phyloP scores from a whole-genome alignment of 176 grass and related monocot genomes.

The Oryza meridionalis region DNA sequence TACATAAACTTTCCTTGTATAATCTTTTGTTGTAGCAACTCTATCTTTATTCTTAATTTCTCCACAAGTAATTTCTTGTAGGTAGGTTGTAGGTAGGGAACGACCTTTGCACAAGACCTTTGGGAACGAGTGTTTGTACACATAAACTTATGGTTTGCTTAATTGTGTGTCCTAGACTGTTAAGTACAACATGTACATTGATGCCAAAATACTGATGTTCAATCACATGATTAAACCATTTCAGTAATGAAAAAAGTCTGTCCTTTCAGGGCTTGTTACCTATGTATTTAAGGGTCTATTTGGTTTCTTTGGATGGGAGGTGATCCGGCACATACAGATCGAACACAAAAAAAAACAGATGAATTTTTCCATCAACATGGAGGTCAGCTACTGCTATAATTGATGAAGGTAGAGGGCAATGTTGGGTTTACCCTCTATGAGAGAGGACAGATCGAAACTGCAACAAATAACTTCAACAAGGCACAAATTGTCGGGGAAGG shows the following conservation, averaged over 20 bases:
- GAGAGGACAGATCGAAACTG: slow-evolving; percentile 30
- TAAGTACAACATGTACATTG: no score
- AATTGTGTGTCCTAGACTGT: neutral
- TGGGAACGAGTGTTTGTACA: no score
- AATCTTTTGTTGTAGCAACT: no score
- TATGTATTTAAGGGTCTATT: neutral
- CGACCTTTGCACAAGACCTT: no score
- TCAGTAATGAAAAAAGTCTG: neutral
- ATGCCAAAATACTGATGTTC: no score
- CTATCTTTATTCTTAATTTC: no score
- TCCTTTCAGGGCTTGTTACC: neutral
- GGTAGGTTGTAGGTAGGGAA: no score
- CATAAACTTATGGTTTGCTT: neutral
- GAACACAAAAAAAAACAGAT: neutral
- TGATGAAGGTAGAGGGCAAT: slow-evolving; percentile 3
- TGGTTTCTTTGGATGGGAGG: neutral
- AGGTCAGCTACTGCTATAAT: neutral
- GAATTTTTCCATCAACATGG: slow-evolving; percentile 2
- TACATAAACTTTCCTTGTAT: no score
- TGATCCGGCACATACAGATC: neutral
- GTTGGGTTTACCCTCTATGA: slow-evolving; percentile 23
- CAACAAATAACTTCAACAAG: slow-evolving; percentile 40
- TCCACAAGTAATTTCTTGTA: no score
- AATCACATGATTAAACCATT: no score
- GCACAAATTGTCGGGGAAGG: slow-evolving; percentile 25